Base-by-base conservation (phyloP, 768 basidiomycete species). In the Hericium coralloides region DNA sequence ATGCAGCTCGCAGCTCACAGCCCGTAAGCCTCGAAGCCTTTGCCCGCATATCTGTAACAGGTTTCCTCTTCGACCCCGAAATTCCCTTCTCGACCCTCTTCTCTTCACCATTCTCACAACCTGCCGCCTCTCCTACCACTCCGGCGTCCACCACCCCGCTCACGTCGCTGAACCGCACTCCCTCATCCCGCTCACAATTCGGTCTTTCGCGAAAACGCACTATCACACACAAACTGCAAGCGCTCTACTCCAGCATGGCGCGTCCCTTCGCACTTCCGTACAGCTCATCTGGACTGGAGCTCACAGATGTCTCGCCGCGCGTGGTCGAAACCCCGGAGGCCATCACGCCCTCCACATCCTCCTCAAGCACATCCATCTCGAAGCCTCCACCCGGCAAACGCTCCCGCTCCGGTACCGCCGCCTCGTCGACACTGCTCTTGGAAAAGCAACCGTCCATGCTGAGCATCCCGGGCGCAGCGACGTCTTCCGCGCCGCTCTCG, bases 1-100 rank as follows among this genome's bases (percentile, higher is more conserved):
- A 52, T 56, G 31, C 38, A 20, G 52, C 18, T 14, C 18, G 43
- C 22, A 55, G 41, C 56, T 61, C 67, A 20, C 38, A 57, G 3
- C 52, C 38, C 9, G n/a, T 8, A 60, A 92, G 90, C 5, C 59
- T 95, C 52, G 95, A 98, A 74, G 84, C 87, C 48, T 76, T 89
- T 62, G 91, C 91, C 45, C 86, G 95, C 23, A 94, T 95, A 66
- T 82, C 91, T 64, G 87, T 93, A 31, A 90, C 88, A 23, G 95
- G 95, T 22, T 80, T 98, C 60, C 67, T 98, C 17, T 77, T 97
- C 50, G 93, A 95, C 68, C 92, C 91, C 14, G 87, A 90, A 60
- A 71, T 87, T 6, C 77, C 79, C 43, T 69, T 80, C 54, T 77
- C 76, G 52, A 65, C 78, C 31, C 63, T 81, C 5, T 81, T 83